A percentile compares a stretch with the other conserved stretches of the same genome.
phyloP scores from a whole-genome alignment of 345 rosid genomes.

The Eucalyptus pauciflora region DNA sequence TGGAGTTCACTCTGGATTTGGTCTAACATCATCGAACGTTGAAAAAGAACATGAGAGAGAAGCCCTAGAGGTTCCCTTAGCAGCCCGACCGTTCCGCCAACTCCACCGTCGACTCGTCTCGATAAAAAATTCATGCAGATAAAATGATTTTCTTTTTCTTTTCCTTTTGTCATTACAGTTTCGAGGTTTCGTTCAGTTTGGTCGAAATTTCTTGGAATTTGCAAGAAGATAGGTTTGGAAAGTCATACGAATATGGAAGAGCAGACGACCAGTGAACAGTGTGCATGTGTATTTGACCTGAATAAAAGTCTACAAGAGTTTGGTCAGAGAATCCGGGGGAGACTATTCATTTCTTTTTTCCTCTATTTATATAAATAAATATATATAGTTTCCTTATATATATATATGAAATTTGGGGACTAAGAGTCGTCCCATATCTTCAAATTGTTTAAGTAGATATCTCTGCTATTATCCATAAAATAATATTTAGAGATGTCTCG shows the following conservation, averaged over 20 bases:
- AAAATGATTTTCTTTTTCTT: neutral
- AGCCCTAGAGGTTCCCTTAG: neutral
- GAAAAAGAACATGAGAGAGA: neutral
- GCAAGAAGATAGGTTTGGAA: neutral
- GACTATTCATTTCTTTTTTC: neutral
- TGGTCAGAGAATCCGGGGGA: neutral
- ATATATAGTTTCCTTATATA: too few species aligned
- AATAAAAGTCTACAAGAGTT: neutral
- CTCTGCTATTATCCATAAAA: neutral
- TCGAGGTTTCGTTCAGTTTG: neutral
- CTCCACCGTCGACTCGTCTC: neutral
- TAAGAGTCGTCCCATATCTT: neutral
- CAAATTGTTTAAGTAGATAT: neutral
- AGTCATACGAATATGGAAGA: neutral
- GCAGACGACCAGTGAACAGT: neutral
- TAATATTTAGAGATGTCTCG: neutral
- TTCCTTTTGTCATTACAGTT: neutral
- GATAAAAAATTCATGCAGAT: neutral
- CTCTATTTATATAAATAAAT: neutral
- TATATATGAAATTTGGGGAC: neutral
- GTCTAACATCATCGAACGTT: neutral
- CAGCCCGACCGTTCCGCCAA: neutral
- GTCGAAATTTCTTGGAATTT: neutral
- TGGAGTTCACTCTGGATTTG: neutral
- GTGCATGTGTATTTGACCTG: neutral